These are phyloP conservation scores for Gracilaria gracilis DNA, from an alignment of 23 red algal genomes.

Conservation along the genomic window DNA sequence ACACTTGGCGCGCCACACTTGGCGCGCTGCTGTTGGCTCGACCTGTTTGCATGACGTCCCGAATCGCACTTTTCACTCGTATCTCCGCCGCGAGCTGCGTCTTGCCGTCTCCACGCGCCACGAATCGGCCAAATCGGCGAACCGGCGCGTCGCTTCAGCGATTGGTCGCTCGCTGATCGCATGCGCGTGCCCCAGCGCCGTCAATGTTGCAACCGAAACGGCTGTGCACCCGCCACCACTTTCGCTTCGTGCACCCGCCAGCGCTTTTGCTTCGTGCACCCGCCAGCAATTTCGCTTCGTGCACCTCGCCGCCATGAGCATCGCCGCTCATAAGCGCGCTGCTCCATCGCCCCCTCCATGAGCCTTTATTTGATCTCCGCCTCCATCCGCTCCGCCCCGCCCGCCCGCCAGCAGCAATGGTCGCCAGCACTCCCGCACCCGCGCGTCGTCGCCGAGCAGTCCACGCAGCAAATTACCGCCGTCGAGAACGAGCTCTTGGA, in stretches of 20 bases:
- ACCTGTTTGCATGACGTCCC: background rate
- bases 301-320: no score
- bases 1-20: background rate
- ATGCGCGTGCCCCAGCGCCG: no score
- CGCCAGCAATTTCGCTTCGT: background rate
- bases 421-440: background rate
- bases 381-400: background rate
- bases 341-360: background rate
- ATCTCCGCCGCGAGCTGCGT: background rate
- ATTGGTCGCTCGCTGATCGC: no score
- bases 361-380: background rate
- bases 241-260: no score
- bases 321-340: no score
- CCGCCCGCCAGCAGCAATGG: background rate
- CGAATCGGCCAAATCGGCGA: no score
- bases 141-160: no score
- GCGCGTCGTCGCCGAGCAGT: constrained; percentile 8
- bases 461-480: background rate
- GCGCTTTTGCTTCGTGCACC: no score
- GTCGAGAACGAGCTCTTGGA: background rate
- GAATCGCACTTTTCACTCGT: background rate
- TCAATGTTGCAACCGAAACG: background rate
- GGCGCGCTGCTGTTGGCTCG: background rate
- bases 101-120: no score
- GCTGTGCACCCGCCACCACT: no score